These are phyloP conservation scores for Mediolabrus comicus DNA, from an alignment of 108 stramenopile species.

Conservation along the genomic window DNA sequence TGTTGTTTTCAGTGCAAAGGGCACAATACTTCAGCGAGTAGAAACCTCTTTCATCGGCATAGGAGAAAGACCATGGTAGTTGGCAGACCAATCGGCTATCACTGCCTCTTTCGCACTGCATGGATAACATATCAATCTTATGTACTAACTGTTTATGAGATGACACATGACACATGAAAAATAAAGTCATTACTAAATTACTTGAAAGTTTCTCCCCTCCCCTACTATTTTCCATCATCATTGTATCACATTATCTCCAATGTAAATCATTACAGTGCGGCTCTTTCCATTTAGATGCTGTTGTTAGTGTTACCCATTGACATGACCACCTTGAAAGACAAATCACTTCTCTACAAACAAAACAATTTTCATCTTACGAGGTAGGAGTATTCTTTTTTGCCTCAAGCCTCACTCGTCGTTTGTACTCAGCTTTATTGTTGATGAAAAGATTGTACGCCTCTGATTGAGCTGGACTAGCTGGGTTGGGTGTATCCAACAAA, in stretches of 20 bases:
- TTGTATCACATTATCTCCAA: neutral
- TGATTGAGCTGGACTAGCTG: slow-evolving; percentile 90
- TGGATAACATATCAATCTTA: too few species aligned
- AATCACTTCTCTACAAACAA: neutral
- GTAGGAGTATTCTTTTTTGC: slow-evolving; percentile 69
- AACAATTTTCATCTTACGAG: slow-evolving; percentile 7
- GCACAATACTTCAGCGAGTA: too few species aligned
- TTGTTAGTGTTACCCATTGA: neutral
- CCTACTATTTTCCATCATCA: neutral
- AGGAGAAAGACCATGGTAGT: too few species aligned
- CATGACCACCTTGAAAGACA: neutral
- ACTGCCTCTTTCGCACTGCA: too few species aligned
- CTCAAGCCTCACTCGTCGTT: slow-evolving; percentile 78
- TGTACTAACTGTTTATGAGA: neutral
- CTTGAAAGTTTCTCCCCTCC: neutral
- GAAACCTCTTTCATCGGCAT: too few species aligned
- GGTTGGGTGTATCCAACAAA: slow-evolving; percentile 95
- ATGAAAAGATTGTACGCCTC: slow-evolving; percentile 94
- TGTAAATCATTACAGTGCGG: neutral
- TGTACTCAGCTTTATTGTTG: slow-evolving; percentile 86
- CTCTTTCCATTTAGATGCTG: neutral
- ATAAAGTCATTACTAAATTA: slow-evolving; percentile 1
- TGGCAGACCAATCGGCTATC: too few species aligned
- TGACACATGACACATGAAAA: neutral
- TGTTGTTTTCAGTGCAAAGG: too few species aligned